Conservation (phyloP, 2,329 filamentous ascomycete genomes). For the Botrytis galanthina region DNA sequence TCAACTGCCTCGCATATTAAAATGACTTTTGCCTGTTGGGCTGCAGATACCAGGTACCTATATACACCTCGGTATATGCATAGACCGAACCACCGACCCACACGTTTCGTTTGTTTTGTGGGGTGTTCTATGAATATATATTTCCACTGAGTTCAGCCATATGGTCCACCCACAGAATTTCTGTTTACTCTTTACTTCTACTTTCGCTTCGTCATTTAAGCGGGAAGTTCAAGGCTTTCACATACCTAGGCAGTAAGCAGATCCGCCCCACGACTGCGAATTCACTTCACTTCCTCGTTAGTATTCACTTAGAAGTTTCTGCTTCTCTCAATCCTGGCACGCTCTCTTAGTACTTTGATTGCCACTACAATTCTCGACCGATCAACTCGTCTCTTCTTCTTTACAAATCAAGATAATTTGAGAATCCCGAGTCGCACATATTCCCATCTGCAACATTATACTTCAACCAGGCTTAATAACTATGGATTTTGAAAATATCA, state of each 20-base stretch:
- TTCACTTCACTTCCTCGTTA: not conserved
- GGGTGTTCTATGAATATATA: not conserved
- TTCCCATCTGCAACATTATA: not conserved
- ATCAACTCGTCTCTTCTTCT: not conserved
- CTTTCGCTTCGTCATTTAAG: too few species aligned
- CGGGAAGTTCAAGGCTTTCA: too few species aligned
- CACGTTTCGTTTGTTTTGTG: not conserved
- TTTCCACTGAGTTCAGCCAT: too few species aligned
- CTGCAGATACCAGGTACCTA: not conserved
- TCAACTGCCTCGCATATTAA: too few species aligned
- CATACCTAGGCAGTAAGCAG: not conserved
- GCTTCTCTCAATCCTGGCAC: not conserved
- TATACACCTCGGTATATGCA: not conserved
- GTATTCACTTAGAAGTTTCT: not conserved
- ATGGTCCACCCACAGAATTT: too few species aligned
- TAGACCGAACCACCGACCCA: not conserved
- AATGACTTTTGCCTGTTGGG: too few species aligned
- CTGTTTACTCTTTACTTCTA: too few species aligned
- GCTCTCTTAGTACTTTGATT: not conserved
- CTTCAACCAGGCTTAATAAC: not conserved
- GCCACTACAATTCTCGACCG: not conserved
- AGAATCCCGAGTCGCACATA: not conserved
- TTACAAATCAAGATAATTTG: not conserved
- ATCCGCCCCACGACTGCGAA: not conserved
- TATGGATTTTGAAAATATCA: not conserved